phyloP scores from a whole-genome alignment of 73 alveolate genomes.

The Paramecium sonneborni region DNA sequence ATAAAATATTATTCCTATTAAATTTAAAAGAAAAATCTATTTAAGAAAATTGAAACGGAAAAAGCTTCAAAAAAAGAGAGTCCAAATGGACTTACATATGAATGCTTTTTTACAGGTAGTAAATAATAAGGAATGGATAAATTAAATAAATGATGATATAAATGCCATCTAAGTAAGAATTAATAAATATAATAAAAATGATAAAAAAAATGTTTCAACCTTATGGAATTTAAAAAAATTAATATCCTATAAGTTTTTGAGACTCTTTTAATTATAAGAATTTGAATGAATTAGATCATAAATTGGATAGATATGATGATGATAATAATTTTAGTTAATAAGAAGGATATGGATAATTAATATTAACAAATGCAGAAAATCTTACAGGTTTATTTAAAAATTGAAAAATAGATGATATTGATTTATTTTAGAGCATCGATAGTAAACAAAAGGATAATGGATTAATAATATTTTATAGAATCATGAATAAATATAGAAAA shows the following conservation, averaged over 20 bases:
- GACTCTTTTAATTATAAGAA: conserved; percentile 29
- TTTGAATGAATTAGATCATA: neutral
- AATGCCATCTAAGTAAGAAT: conserved; percentile 23
- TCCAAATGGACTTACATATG: conserved; percentile 48
- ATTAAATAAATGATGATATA: neutral
- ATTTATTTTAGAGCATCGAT: neutral
- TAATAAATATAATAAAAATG: neutral
- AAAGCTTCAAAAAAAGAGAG: too few relatives aligned
- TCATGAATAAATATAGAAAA: neutral
- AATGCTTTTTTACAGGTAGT: neutral
- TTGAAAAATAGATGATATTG: neutral
- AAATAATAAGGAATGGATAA: neutral
- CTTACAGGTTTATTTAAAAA: neutral
- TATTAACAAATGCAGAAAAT: neutral
- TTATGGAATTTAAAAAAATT: neutral
- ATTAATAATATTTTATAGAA: neutral
- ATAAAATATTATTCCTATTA: conserved; percentile 7
- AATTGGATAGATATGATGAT: conserved; percentile 43
- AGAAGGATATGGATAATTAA: neutral
- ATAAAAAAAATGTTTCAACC: conserved; percentile 2
- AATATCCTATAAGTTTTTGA: neutral
- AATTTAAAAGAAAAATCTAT: neutral
- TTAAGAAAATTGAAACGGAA: conserved; percentile 37
- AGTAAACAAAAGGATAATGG: neutral
- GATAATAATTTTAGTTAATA: neutral